Evolutionary conservation across 805 yeast species (phyloP).

Genomic region (Candida fluviatilis): DNA sequence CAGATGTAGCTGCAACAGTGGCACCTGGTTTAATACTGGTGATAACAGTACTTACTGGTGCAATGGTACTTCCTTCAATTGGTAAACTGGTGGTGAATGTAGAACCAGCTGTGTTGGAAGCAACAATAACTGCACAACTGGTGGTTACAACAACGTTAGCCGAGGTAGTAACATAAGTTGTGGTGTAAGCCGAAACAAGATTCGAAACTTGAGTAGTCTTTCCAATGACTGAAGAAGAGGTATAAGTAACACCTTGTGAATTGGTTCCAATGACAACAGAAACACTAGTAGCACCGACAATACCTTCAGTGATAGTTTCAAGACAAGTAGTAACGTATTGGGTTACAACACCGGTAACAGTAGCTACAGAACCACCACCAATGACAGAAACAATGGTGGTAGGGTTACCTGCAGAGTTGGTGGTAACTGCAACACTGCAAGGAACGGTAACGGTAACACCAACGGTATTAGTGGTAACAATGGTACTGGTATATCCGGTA

Average conservation of each 20-base stretch:
- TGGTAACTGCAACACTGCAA: slow-evolving; percentile 13
- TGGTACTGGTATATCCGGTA: slow-evolving; percentile 12
- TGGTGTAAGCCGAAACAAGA: slow-evolving; percentile 7
- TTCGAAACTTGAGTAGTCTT: background rate
- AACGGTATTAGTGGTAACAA: slow-evolving; percentile 10
- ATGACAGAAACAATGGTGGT: too few species aligned
- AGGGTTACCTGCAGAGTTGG: slow-evolving; percentile 12
- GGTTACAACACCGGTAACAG: too few species aligned
- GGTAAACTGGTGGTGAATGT: too few species aligned
- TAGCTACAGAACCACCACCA: too few species aligned
- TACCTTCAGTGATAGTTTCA: too few species aligned
- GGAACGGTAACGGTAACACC: slow-evolving; percentile 10
- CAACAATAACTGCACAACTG: too few species aligned
- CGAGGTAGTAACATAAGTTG: slow-evolving; percentile 22
- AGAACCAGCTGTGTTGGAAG: slow-evolving; percentile 10
- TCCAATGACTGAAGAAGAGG: background rate
- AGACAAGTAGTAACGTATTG: too few species aligned
- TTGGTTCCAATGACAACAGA: slow-evolving; percentile 5
- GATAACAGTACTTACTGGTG: too few species aligned
- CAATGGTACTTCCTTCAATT: too few species aligned
- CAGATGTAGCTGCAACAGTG: too few species aligned
- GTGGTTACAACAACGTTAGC: slow-evolving; percentile 14
- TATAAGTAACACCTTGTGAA: slow-evolving; percentile 5
- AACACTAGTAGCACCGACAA: too few species aligned
- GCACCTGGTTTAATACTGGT: too few species aligned